Evolutionary conservation across 371 early-diverging fungal genomes (phyloP).

Genomic region (Umbelopsis sp.): DNA sequence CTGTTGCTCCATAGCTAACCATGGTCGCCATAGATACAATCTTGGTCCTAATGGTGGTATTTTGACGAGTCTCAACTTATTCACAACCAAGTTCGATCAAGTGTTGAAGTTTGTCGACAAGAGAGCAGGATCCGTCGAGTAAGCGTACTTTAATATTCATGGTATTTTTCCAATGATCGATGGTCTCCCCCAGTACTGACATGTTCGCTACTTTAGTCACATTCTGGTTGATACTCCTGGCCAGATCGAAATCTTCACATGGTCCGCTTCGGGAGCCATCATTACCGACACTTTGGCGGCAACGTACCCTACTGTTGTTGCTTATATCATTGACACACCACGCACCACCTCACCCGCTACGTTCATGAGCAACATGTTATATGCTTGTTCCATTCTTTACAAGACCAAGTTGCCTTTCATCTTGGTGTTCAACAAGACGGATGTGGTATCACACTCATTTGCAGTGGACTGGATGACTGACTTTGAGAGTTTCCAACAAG

Average conservation of each 20-base stretch:
- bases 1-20: not conserved
- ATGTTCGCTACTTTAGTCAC: constrained; percentile 50
- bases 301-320: constrained; percentile 90
- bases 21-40: constrained; percentile 68
- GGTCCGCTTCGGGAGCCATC: constrained; percentile 98
- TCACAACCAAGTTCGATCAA: constrained; percentile 97
- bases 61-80: constrained; percentile 95
- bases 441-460: constrained; percentile 88
- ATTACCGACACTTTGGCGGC: constrained; percentile 96
- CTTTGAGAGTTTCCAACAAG: constrained; percentile 93
- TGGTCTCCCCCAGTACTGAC: not conserved
- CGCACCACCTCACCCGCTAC: constrained; percentile 93
- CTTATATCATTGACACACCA: constrained; percentile 98
- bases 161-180: not conserved
- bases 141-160: not conserved
- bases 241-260: constrained; percentile 99
- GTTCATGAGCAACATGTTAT: constrained; percentile 99
- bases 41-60: constrained; percentile 99
- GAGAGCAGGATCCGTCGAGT: constrained; percentile 53
- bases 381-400: constrained; percentile 96
- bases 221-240: constrained; percentile 99
- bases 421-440: constrained; percentile 97
- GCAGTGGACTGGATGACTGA: constrained; percentile 97
- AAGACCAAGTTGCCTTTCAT: constrained; percentile 96
- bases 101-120: constrained; percentile 88